phyloP scores from a whole-genome alignment of 2,329 filamentous ascomycete species.

The Xylogone sp. region DNA sequence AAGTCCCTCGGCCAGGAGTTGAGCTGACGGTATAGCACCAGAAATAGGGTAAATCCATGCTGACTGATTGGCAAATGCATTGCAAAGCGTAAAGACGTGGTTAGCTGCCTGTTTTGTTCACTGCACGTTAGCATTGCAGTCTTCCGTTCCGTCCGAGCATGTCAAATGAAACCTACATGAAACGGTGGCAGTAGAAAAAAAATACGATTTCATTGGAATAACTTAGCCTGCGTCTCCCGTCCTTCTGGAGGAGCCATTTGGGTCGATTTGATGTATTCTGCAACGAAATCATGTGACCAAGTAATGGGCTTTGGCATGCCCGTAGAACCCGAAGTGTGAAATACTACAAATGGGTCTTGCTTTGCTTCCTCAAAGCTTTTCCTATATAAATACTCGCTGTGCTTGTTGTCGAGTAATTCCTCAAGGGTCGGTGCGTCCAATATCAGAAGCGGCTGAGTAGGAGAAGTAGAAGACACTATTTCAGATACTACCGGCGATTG shows the following conservation, averaged over 20 bases:
- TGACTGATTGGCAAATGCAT: constrained; percentile 2
- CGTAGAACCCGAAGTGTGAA: not conserved
- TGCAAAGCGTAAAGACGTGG: not conserved
- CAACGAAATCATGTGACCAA: not conserved
- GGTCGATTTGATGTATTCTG: constrained; percentile 10
- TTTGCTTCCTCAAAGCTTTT: constrained; percentile 26
- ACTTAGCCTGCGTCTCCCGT: constrained; percentile 1
- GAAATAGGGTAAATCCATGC: constrained; percentile 2
- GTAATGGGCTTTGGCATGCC: constrained; percentile 1
- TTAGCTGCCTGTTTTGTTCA: not conserved
- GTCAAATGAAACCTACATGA: constrained; percentile 2
- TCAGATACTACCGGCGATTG: too few species aligned
- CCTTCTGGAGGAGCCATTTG: constrained; percentile 31
- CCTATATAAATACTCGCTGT: constrained; percentile 20
- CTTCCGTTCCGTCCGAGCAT: too few species aligned
- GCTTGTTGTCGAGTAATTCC: constrained; percentile 1
- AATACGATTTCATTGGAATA: not conserved
- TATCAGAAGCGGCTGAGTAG: too few species aligned
- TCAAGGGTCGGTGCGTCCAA: not conserved
- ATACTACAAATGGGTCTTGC: not conserved
- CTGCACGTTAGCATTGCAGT: too few species aligned
- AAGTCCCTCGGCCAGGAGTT: not conserved
- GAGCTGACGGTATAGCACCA: constrained; percentile 1
- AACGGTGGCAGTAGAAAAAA: constrained; percentile 1
- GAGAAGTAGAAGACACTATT: too few species aligned